Evolutionary conservation across 306 rosid genomes (phyloP), one percentile per base, ranked within the genome.

Genomic region (Spatholobus suberectus): DNA sequence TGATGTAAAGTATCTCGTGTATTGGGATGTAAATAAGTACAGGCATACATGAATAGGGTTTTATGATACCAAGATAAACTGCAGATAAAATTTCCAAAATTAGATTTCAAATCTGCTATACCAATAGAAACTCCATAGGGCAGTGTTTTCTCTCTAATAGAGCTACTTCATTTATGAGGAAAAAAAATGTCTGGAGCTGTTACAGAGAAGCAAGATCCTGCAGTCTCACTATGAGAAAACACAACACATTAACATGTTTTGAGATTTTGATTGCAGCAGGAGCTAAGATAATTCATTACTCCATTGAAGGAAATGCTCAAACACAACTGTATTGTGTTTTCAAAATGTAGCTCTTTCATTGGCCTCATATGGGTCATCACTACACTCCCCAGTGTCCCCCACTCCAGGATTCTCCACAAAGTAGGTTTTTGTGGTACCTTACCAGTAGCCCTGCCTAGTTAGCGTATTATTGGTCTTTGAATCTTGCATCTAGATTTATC

Each of bases 1-100:
- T 57, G 67, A 46, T 54, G 35, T 34, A 41, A 15, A 20, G 51
- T 55, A 76, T 58, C 4, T 83, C 32, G 29, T 67, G 62, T 54
- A 54, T 76, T 27, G 34, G 38, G 52, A 52, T 66, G 40, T 65
- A 24, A 17, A 27, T n/a, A 29, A 18, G 62, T 70, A 70, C 23
- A 17, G 5, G 23, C 70, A 17, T 63, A 34, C 13, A 65, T n/a
- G 26, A 65, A 26, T 41, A 6, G 23, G 40, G 35, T 9, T 20
- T 65, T n/a, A 44, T n/a, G 43, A 21, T 47, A 26, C 20, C 57
- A 26, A 9, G 5, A 17, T 40, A 59, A 65, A 67, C 34, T 35
- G 20, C 9, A 8, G 11, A 20, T 32, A 46, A 59, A 27, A 5
- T 4, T 77, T 65, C 21, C 0, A 1, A 78, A 32, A 49, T 46